These are phyloP conservation scores for Cytospora schulzeri DNA, from an alignment of 2,329 filamentous ascomycete species.

Conservation along the genomic window DNA sequence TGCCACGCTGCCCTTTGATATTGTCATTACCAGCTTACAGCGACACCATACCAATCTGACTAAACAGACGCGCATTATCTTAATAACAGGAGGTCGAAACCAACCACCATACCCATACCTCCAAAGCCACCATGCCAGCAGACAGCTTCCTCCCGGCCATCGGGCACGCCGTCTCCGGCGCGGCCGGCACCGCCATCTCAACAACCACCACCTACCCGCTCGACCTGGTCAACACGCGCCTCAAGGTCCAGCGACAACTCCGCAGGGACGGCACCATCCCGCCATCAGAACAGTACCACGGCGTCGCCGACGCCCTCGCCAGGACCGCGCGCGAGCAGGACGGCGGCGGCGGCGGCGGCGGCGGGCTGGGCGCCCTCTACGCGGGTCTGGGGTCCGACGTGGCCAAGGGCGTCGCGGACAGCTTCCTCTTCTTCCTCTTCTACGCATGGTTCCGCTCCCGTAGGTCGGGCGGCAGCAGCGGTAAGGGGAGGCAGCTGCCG, in stretches of 20 bases:
- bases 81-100: neutral
- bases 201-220: slow-evolving; percentile 81
- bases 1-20: no score
- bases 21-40: neutral
- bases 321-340: slow-evolving; percentile 69
- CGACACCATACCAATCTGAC: neutral
- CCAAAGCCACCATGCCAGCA: slow-evolving; percentile 29
- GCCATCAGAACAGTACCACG: slow-evolving; percentile 56
- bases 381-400: slow-evolving; percentile 65
- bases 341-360: slow-evolving; percentile 42
- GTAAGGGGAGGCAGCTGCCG: slow-evolving; percentile 56
- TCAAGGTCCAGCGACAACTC: slow-evolving; percentile 74
- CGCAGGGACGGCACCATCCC: slow-evolving; percentile 37
- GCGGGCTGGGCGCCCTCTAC: slow-evolving; percentile 69
- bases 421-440: slow-evolving; percentile 67
- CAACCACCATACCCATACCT: neutral
- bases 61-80: neutral
- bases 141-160: slow-evolving; percentile 65
- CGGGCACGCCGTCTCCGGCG: slow-evolving; percentile 80
- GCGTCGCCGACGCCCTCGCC: slow-evolving; percentile 67
- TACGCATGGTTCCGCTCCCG: slow-evolving; percentile 59
- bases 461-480: slow-evolving; percentile 40
- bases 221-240: slow-evolving; percentile 76
- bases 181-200: slow-evolving; percentile 75
- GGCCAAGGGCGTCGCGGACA: slow-evolving; percentile 70